phyloP scores from a whole-genome alignment of 2,329 filamentous ascomycete species.

The Exutisphaerella laricina region DNA sequence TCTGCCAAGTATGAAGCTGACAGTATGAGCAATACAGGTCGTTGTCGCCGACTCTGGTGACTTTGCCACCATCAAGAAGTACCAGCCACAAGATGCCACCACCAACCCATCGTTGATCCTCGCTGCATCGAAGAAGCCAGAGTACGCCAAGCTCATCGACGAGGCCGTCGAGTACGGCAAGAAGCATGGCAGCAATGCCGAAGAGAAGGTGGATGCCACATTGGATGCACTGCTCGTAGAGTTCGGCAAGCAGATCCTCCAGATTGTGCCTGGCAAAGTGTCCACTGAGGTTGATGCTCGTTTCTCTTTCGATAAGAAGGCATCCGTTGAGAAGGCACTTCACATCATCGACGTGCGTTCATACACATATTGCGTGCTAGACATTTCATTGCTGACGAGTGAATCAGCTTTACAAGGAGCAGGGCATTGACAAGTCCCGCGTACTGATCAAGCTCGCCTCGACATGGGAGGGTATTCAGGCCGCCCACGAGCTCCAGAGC shows the following conservation, averaged over 20 bases:
- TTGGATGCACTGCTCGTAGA: conserved; percentile 93
- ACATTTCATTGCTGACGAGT: conserved; percentile 29
- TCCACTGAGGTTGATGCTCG: conserved; percentile 97
- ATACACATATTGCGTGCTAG: too few species aligned
- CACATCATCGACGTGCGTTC: conserved; percentile 86
- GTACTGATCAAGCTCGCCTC: conserved; percentile 98
- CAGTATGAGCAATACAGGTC: conserved; percentile 52
- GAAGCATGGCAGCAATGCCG: conserved; percentile 58
- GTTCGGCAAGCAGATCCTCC: conserved; percentile 95
- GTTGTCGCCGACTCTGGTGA: conserved; percentile 97
- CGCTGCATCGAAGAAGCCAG: conserved; percentile 72
- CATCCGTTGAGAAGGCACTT: conserved; percentile 89
- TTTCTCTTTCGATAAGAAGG: conserved; percentile 92
- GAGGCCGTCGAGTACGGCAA: conserved; percentile 70
- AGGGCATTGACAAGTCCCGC: conserved; percentile 88
- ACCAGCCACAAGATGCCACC: conserved; percentile 99
- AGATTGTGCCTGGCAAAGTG: conserved; percentile 96
- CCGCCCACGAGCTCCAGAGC: conserved; percentile 90
- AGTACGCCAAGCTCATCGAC: conserved; percentile 27
- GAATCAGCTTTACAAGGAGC: conserved; percentile 80
- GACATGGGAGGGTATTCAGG: conserved; percentile 99
- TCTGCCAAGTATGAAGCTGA: too few species aligned
- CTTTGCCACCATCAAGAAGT: conserved; percentile 86
- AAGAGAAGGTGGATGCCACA: conserved; percentile 80
- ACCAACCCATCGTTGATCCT: conserved; percentile 99